Conservation (phyloP, 2,329 filamentous ascomycete genomes). For the Colletotrichum sp. region DNA sequence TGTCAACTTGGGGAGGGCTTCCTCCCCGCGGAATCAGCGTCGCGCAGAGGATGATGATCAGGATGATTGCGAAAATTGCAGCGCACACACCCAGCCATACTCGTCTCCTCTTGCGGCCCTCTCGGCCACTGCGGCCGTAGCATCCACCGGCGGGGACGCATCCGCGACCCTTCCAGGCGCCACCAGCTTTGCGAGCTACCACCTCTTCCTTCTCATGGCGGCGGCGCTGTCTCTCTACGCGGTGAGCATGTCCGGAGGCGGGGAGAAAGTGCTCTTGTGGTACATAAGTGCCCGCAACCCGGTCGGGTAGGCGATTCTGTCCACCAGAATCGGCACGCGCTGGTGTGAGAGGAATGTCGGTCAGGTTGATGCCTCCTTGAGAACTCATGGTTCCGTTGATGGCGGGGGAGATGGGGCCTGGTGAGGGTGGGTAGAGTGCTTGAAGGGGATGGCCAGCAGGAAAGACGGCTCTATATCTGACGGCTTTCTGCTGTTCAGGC, state of each 20-base stretch:
- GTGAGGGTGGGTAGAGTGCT: slow-evolving; percentile 59
- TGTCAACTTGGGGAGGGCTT: slow-evolving; percentile 31
- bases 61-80: slow-evolving; percentile 56
- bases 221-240: slow-evolving; percentile 55
- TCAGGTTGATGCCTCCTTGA: slow-evolving; percentile 64
- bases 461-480: slow-evolving; percentile 63
- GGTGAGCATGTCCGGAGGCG: slow-evolving; percentile 45
- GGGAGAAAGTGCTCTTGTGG: slow-evolving; percentile 48
- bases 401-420: slow-evolving; percentile 67
- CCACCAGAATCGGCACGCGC: slow-evolving; percentile 25
- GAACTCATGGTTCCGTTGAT: slow-evolving; percentile 67
- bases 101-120: slow-evolving; percentile 67
- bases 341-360: slow-evolving; percentile 62
- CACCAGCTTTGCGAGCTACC: slow-evolving; percentile 59
- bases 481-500: slow-evolving; percentile 41
- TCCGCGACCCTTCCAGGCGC: slow-evolving; percentile 69
- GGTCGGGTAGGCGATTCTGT: slow-evolving; percentile 42
- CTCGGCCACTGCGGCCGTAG: slow-evolving; percentile 66
- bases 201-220: slow-evolving; percentile 71
- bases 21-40: slow-evolving; percentile 52
- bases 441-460: slow-evolving; percentile 57
- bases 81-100: slow-evolving; percentile 60
- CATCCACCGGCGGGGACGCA: slow-evolving; percentile 69
- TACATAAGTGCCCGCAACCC: slow-evolving; percentile 50
- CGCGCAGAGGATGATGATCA: slow-evolving; percentile 64